Evolutionary conservation across 306 rosid species (phyloP).

Genomic region (Inga laurina): DNA sequence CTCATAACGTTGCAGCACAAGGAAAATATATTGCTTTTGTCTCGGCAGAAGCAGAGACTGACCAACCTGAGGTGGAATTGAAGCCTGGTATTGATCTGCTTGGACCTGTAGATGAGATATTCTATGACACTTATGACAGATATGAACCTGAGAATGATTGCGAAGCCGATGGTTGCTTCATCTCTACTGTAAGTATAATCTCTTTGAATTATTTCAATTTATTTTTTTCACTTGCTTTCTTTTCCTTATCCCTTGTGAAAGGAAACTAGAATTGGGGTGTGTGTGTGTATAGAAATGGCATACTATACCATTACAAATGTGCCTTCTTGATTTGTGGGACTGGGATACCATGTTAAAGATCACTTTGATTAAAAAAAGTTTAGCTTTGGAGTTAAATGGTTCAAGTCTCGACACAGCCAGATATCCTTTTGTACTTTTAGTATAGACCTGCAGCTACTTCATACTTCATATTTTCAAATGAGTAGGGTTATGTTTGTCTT

Average conservation of each 20-base stretch:
- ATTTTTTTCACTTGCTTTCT: not conserved
- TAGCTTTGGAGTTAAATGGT: not conserved
- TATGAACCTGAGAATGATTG: conserved; percentile 59
- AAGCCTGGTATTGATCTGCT: conserved; percentile 77
- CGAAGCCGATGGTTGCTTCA: conserved; percentile 62
- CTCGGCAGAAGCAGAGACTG: conserved; percentile 77
- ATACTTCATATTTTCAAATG: not conserved
- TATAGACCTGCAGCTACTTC: not conserved
- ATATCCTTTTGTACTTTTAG: not conserved
- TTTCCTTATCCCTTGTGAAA: conserved; percentile 14
- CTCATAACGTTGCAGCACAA: conserved; percentile 79
- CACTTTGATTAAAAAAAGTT: not conserved
- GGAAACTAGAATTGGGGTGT: not conserved
- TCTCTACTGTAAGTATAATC: conserved; percentile 64
- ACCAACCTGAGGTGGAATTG: conserved; percentile 71
- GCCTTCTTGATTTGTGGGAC: not conserved
- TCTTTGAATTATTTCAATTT: not conserved
- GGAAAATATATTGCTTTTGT: conserved; percentile 84
- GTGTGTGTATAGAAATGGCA: not conserved
- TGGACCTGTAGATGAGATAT: conserved; percentile 73
- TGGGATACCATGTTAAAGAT: not conserved
- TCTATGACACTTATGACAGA: conserved; percentile 74
- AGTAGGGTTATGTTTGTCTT: not conserved
- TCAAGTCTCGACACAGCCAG: not conserved
- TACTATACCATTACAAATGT: not conserved